Evolutionary conservation across 139 green algal genomes (phyloP), one percentile per base, ranked within the genome.

Genomic region (Medakamo hakoo): DNA sequence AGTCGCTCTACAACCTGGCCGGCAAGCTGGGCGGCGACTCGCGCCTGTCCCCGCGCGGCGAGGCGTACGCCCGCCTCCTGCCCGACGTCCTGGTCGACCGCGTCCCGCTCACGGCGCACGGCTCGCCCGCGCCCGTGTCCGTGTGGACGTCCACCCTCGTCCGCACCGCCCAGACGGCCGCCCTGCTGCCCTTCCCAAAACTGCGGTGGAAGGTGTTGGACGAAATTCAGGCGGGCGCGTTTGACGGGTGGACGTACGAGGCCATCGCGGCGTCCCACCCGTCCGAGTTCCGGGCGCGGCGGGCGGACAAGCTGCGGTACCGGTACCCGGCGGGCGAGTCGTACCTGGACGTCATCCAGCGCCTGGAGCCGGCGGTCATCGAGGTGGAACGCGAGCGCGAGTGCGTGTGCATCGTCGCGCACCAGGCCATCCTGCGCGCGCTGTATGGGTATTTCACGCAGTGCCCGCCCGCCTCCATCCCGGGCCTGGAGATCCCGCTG

Each of bases 91-190:
- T 95, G 27, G 60, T 82, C 5, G 68, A 73, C n/a, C 71, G 83
- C 2, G 63, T 91, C 27, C 82, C 78, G 2, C 59, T 74, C 58
- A 74, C 66, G 4, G 40, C 49, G 28, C 65, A 81, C 31, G 80
- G 82, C 18, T 64, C 57, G 40, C 63, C 64, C 1, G 70, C 86
- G 59, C 81, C 82, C 0, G 77, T 95, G 24, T 81, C 74, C n/a
- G 83, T 96, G 24, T 97, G 91, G 91, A 97, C 91, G 9, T 91
- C 79, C 65, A 97, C 90, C 1, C 71, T 97, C 30, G 74, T 82
- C 69, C 81, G 91, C 57, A 98, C 91, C 48, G 93, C 96, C 58
- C 74, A 86, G 63, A 98, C 91, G 0, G 91, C 89, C 14, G 66
- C 78, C 31, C 66, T 80, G 66, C 77, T 97, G 60, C 77, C 77